Conservation (phyloP, 2,329 filamentous ascomycete genomes). For the Colletotrichum sp. region DNA sequence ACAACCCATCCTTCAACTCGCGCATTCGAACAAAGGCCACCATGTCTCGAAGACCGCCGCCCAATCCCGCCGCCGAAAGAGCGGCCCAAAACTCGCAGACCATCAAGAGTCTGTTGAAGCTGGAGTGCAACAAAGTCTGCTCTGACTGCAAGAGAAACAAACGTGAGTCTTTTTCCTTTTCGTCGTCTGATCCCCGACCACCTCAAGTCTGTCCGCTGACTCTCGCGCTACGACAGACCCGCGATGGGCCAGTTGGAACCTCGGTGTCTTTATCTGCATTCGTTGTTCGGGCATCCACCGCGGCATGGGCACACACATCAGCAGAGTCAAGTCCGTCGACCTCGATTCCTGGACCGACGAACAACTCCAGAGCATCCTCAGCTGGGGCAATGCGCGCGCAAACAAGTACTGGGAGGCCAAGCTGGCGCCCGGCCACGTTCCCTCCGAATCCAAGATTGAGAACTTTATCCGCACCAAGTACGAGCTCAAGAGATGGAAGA, state of each 20-base stretch:
- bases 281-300: constrained; percentile 98
- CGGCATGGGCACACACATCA: constrained; percentile 99
- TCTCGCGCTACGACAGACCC: constrained; percentile 66
- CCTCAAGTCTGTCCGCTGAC: background rate
- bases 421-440: constrained; percentile 86
- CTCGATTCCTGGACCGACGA: constrained; percentile 99
- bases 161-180: constrained; percentile 63
- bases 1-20: background rate
- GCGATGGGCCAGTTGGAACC: constrained; percentile 98
- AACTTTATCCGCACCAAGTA: constrained; percentile 99
- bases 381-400: constrained; percentile 94
- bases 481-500: constrained; percentile 98
- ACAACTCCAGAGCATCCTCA: constrained; percentile 90
- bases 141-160: constrained; percentile 99
- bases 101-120: constrained; percentile 92
- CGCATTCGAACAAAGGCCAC: constrained; percentile 24
- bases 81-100: constrained; percentile 92
- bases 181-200: background rate
- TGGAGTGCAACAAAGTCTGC: constrained; percentile 95
- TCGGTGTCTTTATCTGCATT: constrained; percentile 97
- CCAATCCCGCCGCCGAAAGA: constrained; percentile 82
- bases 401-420: constrained; percentile 99
- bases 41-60: constrained; percentile 81
- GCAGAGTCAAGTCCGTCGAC: constrained; percentile 96
- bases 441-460: constrained; percentile 97